phyloP scores from a whole-genome alignment of 2,329 filamentous ascomycete genomes.

The Fusarium robinianum region DNA sequence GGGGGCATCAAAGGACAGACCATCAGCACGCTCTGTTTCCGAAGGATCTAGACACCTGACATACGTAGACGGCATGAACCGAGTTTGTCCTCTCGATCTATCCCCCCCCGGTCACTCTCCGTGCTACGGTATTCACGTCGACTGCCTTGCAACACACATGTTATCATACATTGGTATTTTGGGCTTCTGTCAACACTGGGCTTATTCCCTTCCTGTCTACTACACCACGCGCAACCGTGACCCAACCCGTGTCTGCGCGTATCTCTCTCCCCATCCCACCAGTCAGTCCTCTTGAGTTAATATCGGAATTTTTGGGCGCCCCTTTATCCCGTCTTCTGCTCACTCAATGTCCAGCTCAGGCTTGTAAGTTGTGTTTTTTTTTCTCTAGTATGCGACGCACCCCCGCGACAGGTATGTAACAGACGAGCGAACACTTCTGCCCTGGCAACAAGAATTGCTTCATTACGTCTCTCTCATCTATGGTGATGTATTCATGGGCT shows the following conservation, averaged over 20 bases:
- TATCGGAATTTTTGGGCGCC: conserved; percentile 7
- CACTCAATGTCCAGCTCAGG: conserved; percentile 13
- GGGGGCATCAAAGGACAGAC: conserved; percentile 87
- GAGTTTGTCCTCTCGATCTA: conserved; percentile 12
- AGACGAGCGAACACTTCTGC: conserved; percentile 28
- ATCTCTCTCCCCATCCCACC: not conserved
- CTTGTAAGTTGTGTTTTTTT: conserved; percentile 12
- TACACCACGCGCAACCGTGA: conserved; percentile 9
- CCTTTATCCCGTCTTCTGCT: conserved; percentile 15
- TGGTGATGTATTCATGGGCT: conserved; percentile 69
- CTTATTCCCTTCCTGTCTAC: conserved; percentile 12
- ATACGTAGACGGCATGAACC: conserved; percentile 1
- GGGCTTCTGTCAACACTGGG: conserved; percentile 23
- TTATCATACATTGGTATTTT: conserved; percentile 37
- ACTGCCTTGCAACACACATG: conserved; percentile 22
- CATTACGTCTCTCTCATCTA: conserved; percentile 58
- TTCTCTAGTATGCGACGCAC: conserved; percentile 34
- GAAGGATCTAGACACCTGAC: conserved; percentile 42
- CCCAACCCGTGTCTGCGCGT: conserved; percentile 8
- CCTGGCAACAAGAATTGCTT: conserved; percentile 57
- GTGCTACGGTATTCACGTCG: conserved; percentile 31
- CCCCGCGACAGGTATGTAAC: conserved; percentile 24
- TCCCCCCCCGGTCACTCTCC: not conserved
- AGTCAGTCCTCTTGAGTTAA: conserved; percentile 7
- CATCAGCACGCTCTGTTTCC: conserved; percentile 85